Evolutionary conservation across 2,329 filamentous ascomycete genomes (phyloP).

Genomic region (Arthrobotrys sphaeroides): DNA sequence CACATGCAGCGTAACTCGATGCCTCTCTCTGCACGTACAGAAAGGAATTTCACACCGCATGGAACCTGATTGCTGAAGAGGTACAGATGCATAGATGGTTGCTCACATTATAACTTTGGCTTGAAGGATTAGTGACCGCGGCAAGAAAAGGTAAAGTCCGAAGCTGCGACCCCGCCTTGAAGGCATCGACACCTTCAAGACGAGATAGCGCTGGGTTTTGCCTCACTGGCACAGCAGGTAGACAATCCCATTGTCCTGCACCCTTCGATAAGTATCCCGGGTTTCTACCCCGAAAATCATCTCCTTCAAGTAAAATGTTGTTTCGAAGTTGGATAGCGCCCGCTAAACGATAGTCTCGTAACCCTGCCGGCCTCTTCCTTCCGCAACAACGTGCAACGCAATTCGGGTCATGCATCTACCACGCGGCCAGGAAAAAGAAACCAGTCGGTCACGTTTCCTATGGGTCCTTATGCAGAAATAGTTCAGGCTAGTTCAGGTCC

Average conservation of each 20-base stretch:
- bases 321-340: not conserved
- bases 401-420: not conserved
- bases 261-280: not conserved
- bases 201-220: not conserved
- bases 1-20: constrained; percentile 43
- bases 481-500: constrained; percentile 5
- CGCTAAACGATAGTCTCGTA: constrained; percentile 21
- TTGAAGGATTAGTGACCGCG: constrained; percentile 10
- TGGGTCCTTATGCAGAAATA: constrained; percentile 8
- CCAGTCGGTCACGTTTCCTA: constrained; percentile 15
- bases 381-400: constrained; percentile 21
- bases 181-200: not conserved
- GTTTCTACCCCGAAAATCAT: not conserved
- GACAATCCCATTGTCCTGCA: constrained; percentile 12
- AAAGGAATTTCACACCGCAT: constrained; percentile 36
- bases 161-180: constrained; percentile 15
- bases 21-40: constrained; percentile 28
- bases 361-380: not conserved
- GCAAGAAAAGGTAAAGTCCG: constrained; percentile 31
- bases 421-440: constrained; percentile 34
- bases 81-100: constrained; percentile 15
- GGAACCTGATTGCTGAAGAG: constrained; percentile 32
- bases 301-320: constrained; percentile 16
- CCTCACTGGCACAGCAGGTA: not conserved
- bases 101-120: constrained; percentile 9